A percentile compares a stretch with the other conserved stretches of the same genome.
phyloP scores from a whole-genome alignment of 805 yeast genomes.

The Metschnikowia picachoensis region DNA sequence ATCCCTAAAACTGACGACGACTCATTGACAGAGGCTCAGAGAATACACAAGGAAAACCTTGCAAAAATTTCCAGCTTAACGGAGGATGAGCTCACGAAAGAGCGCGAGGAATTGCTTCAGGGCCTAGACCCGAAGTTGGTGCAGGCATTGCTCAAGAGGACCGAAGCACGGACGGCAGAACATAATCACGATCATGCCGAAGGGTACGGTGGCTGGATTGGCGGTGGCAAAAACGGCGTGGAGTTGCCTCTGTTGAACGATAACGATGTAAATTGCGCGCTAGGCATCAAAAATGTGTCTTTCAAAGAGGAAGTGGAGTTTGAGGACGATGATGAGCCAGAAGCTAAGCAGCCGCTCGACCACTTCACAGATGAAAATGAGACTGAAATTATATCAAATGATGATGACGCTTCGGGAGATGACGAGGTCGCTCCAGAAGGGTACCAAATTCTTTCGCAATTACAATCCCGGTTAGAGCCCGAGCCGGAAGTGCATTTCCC shows the following conservation, averaged over 20 bases:
- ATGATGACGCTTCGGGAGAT: constrained; percentile 37
- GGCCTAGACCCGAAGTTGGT: constrained; percentile 67
- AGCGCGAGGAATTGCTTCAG: constrained; percentile 62
- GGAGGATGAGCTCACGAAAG: constrained; percentile 57
- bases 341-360: constrained; percentile 10
- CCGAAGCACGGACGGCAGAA: constrained; percentile 42
- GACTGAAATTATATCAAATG: constrained; percentile 20
- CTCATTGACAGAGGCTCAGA: constrained; percentile 55
- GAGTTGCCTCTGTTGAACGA: constrained; percentile 32
- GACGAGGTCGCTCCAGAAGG: constrained; percentile 37
- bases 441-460: constrained; percentile 33
- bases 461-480: constrained; percentile 33
- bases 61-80: constrained; percentile 59
- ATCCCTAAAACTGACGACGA: neutral
- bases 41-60: constrained; percentile 74
- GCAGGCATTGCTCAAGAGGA: constrained; percentile 53
- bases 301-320: constrained; percentile 13
- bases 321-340: constrained; percentile 8
- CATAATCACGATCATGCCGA: constrained; percentile 34
- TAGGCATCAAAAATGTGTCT: constrained; percentile 27
- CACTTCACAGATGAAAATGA: constrained; percentile 26
- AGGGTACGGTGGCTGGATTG: constrained; percentile 39
- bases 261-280: constrained; percentile 35
- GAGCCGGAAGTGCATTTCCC: constrained; percentile 61
- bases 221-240: constrained; percentile 37